Evolutionary conservation across 2,329 filamentous ascomycete species (phyloP).

Genomic region (Emydomyces testavorans): DNA sequence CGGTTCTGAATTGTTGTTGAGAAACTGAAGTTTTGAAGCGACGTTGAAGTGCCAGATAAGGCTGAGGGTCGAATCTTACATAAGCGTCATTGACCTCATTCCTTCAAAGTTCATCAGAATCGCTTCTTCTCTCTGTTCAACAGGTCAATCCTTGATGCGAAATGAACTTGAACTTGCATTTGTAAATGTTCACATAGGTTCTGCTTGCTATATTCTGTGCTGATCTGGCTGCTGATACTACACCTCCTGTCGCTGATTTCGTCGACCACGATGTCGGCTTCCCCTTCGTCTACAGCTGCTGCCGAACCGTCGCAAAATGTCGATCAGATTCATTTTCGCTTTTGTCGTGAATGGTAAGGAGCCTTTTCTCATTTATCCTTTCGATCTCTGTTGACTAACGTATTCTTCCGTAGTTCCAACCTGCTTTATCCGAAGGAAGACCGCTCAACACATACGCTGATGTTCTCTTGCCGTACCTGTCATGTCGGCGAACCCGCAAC

Average conservation of each 20-base stretch:
- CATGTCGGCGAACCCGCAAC: slow-evolving; percentile 77
- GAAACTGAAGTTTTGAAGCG: background rate
- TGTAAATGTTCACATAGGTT: too few relatives aligned
- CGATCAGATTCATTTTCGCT: slow-evolving; percentile 88
- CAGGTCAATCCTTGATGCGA: too few relatives aligned
- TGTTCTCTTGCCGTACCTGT: slow-evolving; percentile 94
- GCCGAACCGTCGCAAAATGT: slow-evolving; percentile 26
- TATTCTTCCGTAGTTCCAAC: slow-evolving; percentile 58
- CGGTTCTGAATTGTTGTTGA: background rate
- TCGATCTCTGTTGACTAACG: slow-evolving; percentile 12
- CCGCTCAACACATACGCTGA: slow-evolving; percentile 65
- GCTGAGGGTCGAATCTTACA: too few relatives aligned
- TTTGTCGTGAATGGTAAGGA: slow-evolving; percentile 84
- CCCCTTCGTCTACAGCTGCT: slow-evolving; percentile 32
- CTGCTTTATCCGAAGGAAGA: slow-evolving; percentile 97
- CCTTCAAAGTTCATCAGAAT: background rate
- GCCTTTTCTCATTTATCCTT: background rate
- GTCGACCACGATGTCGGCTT: slow-evolving; percentile 29
- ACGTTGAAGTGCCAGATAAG: slow-evolving; percentile 4
- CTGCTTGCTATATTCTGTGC: too few relatives aligned
- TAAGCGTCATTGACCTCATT: slow-evolving; percentile 1
- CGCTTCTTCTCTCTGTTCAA: background rate
- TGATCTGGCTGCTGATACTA: background rate
- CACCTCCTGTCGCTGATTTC: background rate
- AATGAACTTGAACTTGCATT: too few relatives aligned